These are phyloP conservation scores for Penicillium bovifimosum DNA, from an alignment of 495 filamentous ascomycete species.

Conservation along the genomic window DNA sequence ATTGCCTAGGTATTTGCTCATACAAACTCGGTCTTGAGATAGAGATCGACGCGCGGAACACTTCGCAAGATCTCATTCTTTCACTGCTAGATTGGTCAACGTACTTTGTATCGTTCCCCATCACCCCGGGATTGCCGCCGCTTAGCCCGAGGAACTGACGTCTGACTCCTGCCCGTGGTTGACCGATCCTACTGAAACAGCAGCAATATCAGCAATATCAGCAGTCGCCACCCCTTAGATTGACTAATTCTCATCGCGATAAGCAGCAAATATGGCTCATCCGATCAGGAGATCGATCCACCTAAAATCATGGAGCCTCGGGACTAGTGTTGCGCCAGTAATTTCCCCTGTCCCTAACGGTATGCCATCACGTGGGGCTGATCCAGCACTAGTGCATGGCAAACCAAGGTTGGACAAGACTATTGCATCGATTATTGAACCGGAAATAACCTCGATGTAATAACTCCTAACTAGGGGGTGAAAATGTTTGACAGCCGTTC, in stretches of 20 bases:
- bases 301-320: background rate
- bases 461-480: too few species aligned
- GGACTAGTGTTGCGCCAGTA: background rate
- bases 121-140: conserved; percentile 1
- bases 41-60: background rate
- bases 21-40: background rate
- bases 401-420: background rate
- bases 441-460: background rate
- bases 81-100: background rate
- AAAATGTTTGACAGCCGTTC: background rate
- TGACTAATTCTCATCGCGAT: background rate
- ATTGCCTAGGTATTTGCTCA: background rate
- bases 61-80: too few species aligned
- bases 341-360: background rate
- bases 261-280: background rate
- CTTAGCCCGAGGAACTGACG: background rate
- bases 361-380: background rate
- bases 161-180: too few species aligned
- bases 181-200: background rate
- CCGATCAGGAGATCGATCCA: conserved; percentile 1
- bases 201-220: background rate
- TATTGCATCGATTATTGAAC: background rate
- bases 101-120: background rate
- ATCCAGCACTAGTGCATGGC: background rate
- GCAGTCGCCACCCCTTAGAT: background rate